phyloP scores from a whole-genome alignment of 345 rosid genomes.

The Dimocarpus longan region DNA sequence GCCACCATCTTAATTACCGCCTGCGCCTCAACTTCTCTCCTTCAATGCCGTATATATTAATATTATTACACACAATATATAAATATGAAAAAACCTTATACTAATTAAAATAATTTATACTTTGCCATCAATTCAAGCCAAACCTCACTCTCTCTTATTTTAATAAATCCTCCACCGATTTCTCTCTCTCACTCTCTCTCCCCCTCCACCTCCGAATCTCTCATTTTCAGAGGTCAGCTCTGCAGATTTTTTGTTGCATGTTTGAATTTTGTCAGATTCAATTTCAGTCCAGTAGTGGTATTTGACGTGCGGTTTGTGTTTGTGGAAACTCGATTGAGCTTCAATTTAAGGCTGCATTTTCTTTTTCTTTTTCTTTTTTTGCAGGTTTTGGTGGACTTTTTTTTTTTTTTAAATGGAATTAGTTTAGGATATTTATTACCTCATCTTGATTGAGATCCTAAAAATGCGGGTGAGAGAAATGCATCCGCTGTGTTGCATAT shows the following conservation, averaged over 20 bases:
- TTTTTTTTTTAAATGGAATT: background rate
- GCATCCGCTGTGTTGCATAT: conserved; percentile 93
- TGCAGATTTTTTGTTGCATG: background rate
- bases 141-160: conserved; percentile 27
- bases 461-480: conserved; percentile 92
- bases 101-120: conserved; percentile 1
- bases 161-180: conserved; percentile 14
- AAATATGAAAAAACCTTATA: background rate
- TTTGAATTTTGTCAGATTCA: conserved; percentile 24
- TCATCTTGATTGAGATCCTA: conserved; percentile 30
- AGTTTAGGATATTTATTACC: background rate
- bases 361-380: background rate
- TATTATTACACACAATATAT: background rate
- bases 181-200: conserved; percentile 23
- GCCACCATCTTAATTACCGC: conserved; percentile 30
- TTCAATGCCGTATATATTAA: conserved; percentile 10
- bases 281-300: background rate
- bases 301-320: background rate
- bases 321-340: background rate
- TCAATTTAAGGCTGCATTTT: background rate
- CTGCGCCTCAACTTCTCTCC: conserved; percentile 8
- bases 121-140: conserved; percentile 31
- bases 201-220: conserved; percentile 40
- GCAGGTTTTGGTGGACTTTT: background rate
- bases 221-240: conserved; percentile 51